Evolutionary conservation across 345 rosid genomes (phyloP).

Genomic region (Eucalyptus polyanthemos): DNA sequence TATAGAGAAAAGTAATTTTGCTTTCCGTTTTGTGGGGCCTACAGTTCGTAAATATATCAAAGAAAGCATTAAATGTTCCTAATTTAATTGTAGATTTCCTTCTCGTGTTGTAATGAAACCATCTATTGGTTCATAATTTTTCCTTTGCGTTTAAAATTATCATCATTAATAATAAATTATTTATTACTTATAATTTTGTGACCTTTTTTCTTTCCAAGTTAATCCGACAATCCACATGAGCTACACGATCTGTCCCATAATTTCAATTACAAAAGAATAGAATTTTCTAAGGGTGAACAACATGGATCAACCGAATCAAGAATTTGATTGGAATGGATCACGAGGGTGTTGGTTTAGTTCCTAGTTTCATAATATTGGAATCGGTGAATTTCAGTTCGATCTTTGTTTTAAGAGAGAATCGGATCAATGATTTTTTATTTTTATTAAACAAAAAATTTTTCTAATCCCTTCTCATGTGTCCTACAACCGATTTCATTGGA

Average conservation of each 20-base stretch:
- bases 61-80: too few species aligned
- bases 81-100: neutral
- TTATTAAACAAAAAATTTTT: too few species aligned
- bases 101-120: neutral
- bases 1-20: neutral
- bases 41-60: neutral
- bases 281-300: too few species aligned
- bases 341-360: neutral
- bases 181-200: neutral
- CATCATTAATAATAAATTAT: neutral
- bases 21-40: neutral
- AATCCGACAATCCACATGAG: neutral
- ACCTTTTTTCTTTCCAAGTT: neutral
- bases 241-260: fast-evolving
- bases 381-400: fast-evolving
- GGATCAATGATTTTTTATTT: too few species aligned
- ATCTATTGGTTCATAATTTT: neutral
- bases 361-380: neutral
- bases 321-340: too few species aligned
- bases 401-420: too few species aligned
- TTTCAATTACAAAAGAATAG: too few species aligned
- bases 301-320: fast-evolving
- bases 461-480: too few species aligned
- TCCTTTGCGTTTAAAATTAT: neutral
- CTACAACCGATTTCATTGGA: too few species aligned